Evolutionary conservation across 1,284 basidiomycete species (phyloP), one percentile per base, ranked within the genome.

Genomic region (Vanrija sp.): DNA sequence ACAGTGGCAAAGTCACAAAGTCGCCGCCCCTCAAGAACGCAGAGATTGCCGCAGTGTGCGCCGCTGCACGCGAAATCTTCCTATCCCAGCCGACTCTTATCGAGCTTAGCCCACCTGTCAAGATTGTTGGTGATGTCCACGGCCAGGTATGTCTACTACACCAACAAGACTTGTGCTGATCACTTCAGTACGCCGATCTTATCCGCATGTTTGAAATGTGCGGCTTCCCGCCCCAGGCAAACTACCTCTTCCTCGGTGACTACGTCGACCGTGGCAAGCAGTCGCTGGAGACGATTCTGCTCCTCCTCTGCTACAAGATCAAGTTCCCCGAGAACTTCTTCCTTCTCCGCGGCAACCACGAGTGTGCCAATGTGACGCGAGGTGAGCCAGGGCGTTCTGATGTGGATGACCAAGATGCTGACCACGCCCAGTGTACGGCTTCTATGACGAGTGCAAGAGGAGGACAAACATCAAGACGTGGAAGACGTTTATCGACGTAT

Each of bases 281-380:
- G 79, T 93, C 89, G 68, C 83, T 99, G 54, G 96, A 99, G 78
- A 98, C 96, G 10, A 98, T 99, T 68, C 83, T 98, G 28, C 83
- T 99, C 46, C 82, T 99, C 38, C 81, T 98, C 38, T 98, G 94
- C 78, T 98, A 98, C 85, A 99, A 99, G 82, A 91, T 97, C 81
- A 98, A 98, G 79, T 99, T 95, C 78, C 96, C 96, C 3, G 96
- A 99, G 80, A 98, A 98, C 81, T 98, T 99, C 80, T 98, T 98
- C 81, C 81, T 99, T 29, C 80, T 99, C 46, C 85, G 96, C 66
- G 96, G 96, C 46, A 99, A 99, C 77, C 96, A 99, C 78, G 96
- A 99, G 80, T 98, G 96, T 73, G 96, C 96, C 45, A 98, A 97
- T 72, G 94, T 99, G 55, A 99, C 95, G 49, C 83, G 96, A 25